Evolutionary conservation across 2,329 filamentous ascomycete genomes (phyloP), one percentile per base, ranked within the genome.

Genomic region (Pseudogymnoascus sp.): DNA sequence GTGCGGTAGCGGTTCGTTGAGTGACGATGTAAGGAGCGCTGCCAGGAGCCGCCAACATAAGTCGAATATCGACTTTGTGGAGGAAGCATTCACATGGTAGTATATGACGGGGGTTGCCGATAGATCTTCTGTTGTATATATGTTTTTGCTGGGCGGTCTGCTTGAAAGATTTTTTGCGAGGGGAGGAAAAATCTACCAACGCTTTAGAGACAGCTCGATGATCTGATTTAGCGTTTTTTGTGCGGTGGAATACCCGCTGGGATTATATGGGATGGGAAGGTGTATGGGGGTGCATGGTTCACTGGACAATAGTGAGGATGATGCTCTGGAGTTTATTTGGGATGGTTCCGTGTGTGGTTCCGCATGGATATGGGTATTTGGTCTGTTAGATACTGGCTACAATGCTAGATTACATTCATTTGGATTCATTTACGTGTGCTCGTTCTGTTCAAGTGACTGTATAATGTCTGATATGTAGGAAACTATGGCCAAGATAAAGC

Each of bases 71-170:
- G 89, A 93, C 71, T 91, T 93, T 74, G 82, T 89, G 65, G 89
- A 93, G 76, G 89, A 93, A 75, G 87, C 88, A 4, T 93, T 93
- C 76, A 83, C 82, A 46, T 86, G 83, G 83, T 86, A 77, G 69
- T 68, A 64, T 59, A 66, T 66, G 63, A 44, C 61, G 61, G 62
- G 66, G 56, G 37, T 42, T 60, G 60, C 25, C 21, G 62, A 50
- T 62, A 65, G 18, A 25, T 40, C 18, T 61, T 44, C 61, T 62
- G 28, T 23, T 61, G 53, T 42, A 59, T 61, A 64, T 28, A 46
- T 16, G 63, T 34, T 65, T 56, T 64, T 38, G 34, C 23, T 18
- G 31, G 40, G 59, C 34, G 25, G 25, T 37, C 34, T 56, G 50
- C 50, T 56, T 56, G 25, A 56, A 56, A 16, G n/a, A 18, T 62